These are phyloP conservation scores for Diaporthe sp. DNA, from an alignment of 2,329 filamentous ascomycete species.

Conservation along the genomic window DNA sequence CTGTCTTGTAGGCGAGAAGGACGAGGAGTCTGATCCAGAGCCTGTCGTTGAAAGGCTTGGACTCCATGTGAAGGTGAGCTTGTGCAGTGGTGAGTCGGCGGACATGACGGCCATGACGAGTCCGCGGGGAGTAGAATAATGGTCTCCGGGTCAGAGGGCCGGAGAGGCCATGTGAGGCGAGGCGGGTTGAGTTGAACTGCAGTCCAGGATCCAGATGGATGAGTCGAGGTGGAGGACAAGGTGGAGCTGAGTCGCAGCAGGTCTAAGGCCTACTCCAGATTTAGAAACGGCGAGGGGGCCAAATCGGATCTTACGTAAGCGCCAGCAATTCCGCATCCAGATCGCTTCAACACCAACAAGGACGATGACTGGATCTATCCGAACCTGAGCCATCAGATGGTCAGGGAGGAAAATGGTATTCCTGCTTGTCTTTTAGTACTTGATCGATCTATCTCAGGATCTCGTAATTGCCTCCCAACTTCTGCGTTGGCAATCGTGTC, in stretches of 20 bases:
- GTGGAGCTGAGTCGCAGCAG: background rate
- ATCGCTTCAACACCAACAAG: no score
- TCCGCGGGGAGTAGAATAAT: background rate
- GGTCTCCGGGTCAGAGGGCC: background rate
- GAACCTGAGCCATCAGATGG: no score
- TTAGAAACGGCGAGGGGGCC: conserved; percentile 25
- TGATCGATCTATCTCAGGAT: no score
- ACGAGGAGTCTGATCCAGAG: conserved; percentile 36
- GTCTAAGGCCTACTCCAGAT: conserved; percentile 21
- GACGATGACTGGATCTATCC: no score
- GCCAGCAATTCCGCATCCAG: no score
- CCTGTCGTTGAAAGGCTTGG: conserved; percentile 29
- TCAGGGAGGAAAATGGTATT: no score
- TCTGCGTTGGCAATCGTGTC: no score
- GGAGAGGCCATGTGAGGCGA: background rate
- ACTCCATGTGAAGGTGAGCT: conserved; percentile 26
- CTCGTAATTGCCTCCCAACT: no score
- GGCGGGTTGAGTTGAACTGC: background rate
- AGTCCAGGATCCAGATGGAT: background rate
- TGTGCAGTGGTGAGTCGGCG: background rate
- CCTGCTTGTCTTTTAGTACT: no score
- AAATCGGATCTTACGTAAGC: conserved; percentile 3
- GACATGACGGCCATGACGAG: conserved; percentile 26
- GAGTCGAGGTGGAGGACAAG: background rate
- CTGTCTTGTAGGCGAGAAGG: conserved; percentile 34